These are phyloP conservation scores for Zea luxurians DNA, from an alignment of 176 grass and related monocot genomes.

Conservation along the genomic window DNA sequence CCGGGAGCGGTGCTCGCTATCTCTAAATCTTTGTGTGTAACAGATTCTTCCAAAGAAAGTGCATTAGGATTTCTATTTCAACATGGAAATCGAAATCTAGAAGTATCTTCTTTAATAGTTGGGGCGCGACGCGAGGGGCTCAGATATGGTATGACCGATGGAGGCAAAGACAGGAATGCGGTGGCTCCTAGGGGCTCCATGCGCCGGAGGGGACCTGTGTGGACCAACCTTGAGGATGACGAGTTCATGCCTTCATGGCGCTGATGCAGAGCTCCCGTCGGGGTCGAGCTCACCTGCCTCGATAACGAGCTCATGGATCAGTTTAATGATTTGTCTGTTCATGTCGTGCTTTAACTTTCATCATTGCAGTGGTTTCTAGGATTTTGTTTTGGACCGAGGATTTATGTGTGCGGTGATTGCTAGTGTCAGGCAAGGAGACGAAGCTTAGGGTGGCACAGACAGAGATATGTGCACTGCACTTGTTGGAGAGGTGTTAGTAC, in stretches of 20 bases:
- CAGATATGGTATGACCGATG: conserved; percentile 76
- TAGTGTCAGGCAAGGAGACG: conserved; percentile 70
- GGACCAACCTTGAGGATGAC: conserved; percentile 82
- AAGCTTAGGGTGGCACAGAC: conserved; percentile 81
- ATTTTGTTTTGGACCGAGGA: not conserved
- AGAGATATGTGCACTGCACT: conserved; percentile 81
- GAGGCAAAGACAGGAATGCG: conserved; percentile 49
- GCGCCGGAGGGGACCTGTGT: conserved; percentile 55
- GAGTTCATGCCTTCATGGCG: conserved; percentile 94
- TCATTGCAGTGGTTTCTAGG: not conserved
- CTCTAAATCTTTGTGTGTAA: too few species aligned
- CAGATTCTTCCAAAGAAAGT: too few species aligned
- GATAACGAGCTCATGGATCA: conserved; percentile 90
- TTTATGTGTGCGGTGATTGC: conserved; percentile 18
- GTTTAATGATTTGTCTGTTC: conserved; percentile 22
- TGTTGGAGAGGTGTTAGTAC: conserved; percentile 60
- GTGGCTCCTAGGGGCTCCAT: conserved; percentile 50
- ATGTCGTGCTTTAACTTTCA: not conserved
- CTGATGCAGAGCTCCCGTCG: conserved; percentile 96
- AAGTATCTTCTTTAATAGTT: not conserved
- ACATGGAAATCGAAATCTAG: too few species aligned
- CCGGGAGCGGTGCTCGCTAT: too few species aligned
- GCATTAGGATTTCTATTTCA: too few species aligned
- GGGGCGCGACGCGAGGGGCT: not conserved
- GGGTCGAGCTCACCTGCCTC: conserved; percentile 88